Evolutionary conservation across 202 grass and related monocot genomes (phyloP).

Genomic region (Elaeis oleifera): DNA sequence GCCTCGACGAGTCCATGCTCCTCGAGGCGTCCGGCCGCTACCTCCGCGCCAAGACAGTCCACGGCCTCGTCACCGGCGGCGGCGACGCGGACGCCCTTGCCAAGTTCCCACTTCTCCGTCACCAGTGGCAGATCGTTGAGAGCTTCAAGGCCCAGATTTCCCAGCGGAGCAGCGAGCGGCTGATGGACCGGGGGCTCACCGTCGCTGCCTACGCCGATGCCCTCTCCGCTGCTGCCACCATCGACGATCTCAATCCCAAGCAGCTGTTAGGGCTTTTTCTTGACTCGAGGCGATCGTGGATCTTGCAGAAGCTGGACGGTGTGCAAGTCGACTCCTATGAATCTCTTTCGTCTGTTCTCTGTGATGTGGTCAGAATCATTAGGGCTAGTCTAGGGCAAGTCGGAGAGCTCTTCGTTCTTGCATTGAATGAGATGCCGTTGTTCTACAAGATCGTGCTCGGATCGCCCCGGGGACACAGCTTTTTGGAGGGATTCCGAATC

Average conservation of each 20-base stretch:
- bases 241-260: constrained; percentile 58
- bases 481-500: constrained; percentile 85
- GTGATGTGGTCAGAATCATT: constrained; percentile 66
- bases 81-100: constrained; percentile 27
- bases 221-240: constrained; percentile 51
- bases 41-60: constrained; percentile 61
- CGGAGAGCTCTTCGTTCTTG: constrained; percentile 67
- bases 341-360: constrained; percentile 50
- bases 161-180: constrained; percentile 63
- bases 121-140: constrained; percentile 89
- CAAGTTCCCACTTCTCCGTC: constrained; percentile 65
- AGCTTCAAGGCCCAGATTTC: constrained; percentile 81
- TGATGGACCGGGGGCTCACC: constrained; percentile 55
- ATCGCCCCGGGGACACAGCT: constrained; percentile 74
- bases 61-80: constrained; percentile 50
- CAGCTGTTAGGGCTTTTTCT: constrained; percentile 60
- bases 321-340: constrained; percentile 37
- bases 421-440: constrained; percentile 67
- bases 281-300: constrained; percentile 70
- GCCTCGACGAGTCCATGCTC: constrained; percentile 78
- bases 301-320: constrained; percentile 55
- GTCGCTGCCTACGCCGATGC: constrained; percentile 73
- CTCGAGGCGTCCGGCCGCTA: constrained; percentile 86
- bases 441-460: constrained; percentile 87
- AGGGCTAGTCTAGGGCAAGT: constrained; percentile 65